Conservation (phyloP, 2,329 filamentous ascomycete genomes). For the Phoma herbarum region DNA sequence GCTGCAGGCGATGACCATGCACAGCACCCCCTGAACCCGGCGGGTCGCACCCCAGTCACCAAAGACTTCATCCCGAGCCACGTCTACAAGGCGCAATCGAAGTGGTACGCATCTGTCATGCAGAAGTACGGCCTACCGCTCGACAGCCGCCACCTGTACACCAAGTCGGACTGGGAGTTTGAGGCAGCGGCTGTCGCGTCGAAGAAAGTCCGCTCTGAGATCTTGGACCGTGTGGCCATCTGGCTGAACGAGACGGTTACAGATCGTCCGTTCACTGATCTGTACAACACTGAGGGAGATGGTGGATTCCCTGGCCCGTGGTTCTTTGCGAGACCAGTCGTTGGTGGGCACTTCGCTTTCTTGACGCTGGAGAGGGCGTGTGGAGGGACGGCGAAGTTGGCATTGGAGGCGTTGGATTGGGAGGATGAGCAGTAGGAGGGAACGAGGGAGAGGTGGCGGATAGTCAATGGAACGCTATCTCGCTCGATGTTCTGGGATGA, state of each 20-base stretch:
- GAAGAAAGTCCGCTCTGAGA: constrained; percentile 71
- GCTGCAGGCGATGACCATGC: constrained; percentile 16
- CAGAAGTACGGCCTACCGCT: constrained; percentile 85
- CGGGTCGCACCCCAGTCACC: constrained; percentile 40
- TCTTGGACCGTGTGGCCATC: constrained; percentile 75
- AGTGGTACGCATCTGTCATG: constrained; percentile 81
- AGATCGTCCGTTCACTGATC: constrained; percentile 80
- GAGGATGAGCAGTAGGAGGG: background rate
- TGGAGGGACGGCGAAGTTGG: constrained; percentile 58
- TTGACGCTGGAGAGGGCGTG: constrained; percentile 83
- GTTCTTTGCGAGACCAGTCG: constrained; percentile 84
- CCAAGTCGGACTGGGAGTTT: constrained; percentile 92
- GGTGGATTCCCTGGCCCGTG: constrained; percentile 77
- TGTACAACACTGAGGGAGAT: constrained; percentile 81
- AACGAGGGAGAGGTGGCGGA: background rate
- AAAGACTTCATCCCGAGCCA: constrained; percentile 71
- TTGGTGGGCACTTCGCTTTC: constrained; percentile 87
- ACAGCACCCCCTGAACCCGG: constrained; percentile 34
- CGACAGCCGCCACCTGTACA: constrained; percentile 82
- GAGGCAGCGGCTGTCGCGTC: constrained; percentile 83
- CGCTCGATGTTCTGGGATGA: background rate
- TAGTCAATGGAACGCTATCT: background rate
- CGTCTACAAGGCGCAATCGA: constrained; percentile 80
- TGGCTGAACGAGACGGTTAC: constrained; percentile 86
- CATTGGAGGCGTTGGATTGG: constrained; percentile 2